Evolutionary conservation across 805 yeast species (phyloP).

Genomic region (Saccharomycopsis fermentans): DNA sequence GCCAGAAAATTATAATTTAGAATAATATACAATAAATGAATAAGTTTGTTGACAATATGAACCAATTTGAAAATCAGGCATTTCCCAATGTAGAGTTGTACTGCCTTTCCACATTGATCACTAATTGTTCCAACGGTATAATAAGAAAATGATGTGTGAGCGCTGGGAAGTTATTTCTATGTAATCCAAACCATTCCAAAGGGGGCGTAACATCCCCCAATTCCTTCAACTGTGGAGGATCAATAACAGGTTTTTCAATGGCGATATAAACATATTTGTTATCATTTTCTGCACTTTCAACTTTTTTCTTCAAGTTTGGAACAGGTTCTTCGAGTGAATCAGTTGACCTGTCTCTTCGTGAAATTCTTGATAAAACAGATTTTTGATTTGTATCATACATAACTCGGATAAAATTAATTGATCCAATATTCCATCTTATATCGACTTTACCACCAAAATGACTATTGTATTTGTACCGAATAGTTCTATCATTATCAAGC

Average conservation of each 20-base stretch:
- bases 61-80: conserved; percentile 20
- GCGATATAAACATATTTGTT: conserved; percentile 47
- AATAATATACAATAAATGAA: background rate
- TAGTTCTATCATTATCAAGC: conserved; percentile 35
- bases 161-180: conserved; percentile 76
- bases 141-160: conserved; percentile 76
- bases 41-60: background rate
- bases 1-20: background rate
- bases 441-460: conserved; percentile 85
- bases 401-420: conserved; percentile 79
- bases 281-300: conserved; percentile 17
- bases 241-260: conserved; percentile 67
- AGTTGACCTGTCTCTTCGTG: conserved; percentile 16
- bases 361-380: conserved; percentile 55
- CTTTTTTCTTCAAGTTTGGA: conserved; percentile 12
- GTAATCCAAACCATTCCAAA: conserved; percentile 94
- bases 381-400: conserved; percentile 84
- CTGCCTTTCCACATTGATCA: conserved; percentile 49
- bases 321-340: conserved; percentile 28
- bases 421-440: conserved; percentile 88
- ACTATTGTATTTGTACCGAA: conserved; percentile 61
- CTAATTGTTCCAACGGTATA: conserved; percentile 61
- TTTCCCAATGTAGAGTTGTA: conserved; percentile 34
- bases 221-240: conserved; percentile 82
- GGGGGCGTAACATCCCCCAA: conserved; percentile 98